phyloP scores from a whole-genome alignment of 2,329 filamentous ascomycete genomes.

The Aspergillus fumigatus region DNA sequence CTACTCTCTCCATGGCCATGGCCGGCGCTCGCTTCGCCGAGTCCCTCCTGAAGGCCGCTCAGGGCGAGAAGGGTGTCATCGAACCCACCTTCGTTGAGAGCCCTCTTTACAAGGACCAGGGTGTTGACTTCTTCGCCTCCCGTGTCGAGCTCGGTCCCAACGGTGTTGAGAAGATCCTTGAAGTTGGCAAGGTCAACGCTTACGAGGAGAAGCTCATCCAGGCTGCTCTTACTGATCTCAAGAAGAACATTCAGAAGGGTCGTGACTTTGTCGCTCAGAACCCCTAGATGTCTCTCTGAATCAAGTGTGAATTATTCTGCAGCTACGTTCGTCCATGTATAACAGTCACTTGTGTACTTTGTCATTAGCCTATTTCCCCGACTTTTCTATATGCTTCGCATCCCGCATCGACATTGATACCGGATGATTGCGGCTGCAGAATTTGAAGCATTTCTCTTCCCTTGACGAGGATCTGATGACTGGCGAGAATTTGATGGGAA shows the following conservation, averaged over 20 bases:
- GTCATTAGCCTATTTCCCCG: conserved; percentile 13
- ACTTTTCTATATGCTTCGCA: conserved; percentile 9
- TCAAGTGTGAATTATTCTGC: conserved; percentile 10
- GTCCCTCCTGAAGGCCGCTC: conserved; percentile 83
- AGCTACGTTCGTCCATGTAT: conserved; percentile 24
- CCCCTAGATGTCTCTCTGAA: conserved; percentile 37
- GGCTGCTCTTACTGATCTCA: conserved; percentile 65
- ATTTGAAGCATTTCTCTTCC: conserved; percentile 1
- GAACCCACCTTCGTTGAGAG: conserved; percentile 98
- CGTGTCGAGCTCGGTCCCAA: conserved; percentile 93
- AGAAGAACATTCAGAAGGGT: conserved; percentile 83
- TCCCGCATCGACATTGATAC: conserved; percentile 17
- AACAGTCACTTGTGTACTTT: conserved; percentile 17
- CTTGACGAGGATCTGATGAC: neutral
- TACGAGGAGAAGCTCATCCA: conserved; percentile 88
- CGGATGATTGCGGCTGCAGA: conserved; percentile 20
- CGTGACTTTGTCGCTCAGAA: conserved; percentile 61
- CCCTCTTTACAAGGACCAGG: conserved; percentile 97
- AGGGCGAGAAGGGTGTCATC: conserved; percentile 90
- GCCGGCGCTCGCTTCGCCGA: conserved; percentile 83
- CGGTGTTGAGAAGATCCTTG: conserved; percentile 90
- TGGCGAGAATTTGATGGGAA: conserved; percentile 1
- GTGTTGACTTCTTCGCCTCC: conserved; percentile 94
- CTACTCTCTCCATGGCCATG: conserved; percentile 98
- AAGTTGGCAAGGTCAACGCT: conserved; percentile 77